Conservation (phyloP, 1,284 basidiomycete genomes). For the Trametes versicolor region DNA sequence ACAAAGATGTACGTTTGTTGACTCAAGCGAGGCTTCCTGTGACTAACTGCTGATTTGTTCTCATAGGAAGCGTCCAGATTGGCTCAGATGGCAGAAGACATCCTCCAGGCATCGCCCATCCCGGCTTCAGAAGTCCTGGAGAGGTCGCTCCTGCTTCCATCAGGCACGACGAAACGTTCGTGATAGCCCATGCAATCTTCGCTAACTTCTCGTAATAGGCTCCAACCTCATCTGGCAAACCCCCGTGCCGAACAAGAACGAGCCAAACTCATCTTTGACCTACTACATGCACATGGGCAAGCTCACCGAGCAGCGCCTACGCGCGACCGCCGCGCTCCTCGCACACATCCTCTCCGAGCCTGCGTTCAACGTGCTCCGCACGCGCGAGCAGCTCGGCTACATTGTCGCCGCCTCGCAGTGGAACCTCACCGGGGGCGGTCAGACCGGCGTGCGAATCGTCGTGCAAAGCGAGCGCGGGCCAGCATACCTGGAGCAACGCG, state of each 20-base stretch:
- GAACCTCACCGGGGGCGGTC: slow-evolving; percentile 67
- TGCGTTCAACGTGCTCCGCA: slow-evolving; percentile 94
- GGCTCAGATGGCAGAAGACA: slow-evolving; percentile 77
- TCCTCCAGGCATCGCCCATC: slow-evolving; percentile 68
- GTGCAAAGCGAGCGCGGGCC: slow-evolving; percentile 92
- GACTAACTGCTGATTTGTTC: slow-evolving; percentile 18
- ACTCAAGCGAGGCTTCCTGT: not conserved
- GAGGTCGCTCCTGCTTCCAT: slow-evolving; percentile 73
- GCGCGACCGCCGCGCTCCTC: slow-evolving; percentile 69
- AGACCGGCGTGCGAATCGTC: slow-evolving; percentile 86
- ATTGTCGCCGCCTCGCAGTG: slow-evolving; percentile 74
- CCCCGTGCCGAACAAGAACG: slow-evolving; percentile 85
- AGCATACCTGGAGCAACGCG: slow-evolving; percentile 87
- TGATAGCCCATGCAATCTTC: slow-evolving; percentile 14
- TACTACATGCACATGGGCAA: slow-evolving; percentile 85
- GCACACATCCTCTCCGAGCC: slow-evolving; percentile 89
- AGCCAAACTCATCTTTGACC: slow-evolving; percentile 87
- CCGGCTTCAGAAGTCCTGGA: slow-evolving; percentile 67
- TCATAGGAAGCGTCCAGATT: slow-evolving; percentile 79
- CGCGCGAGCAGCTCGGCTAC: slow-evolving; percentile 97
- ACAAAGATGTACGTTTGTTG: slow-evolving; percentile 68
- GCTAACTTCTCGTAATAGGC: slow-evolving; percentile 49
- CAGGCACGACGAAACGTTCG: slow-evolving; percentile 52
- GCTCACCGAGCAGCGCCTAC: slow-evolving; percentile 61
- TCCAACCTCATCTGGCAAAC: slow-evolving; percentile 78